phyloP scores from a whole-genome alignment of 140 eudicot species.

The Cichorium intybus region DNA sequence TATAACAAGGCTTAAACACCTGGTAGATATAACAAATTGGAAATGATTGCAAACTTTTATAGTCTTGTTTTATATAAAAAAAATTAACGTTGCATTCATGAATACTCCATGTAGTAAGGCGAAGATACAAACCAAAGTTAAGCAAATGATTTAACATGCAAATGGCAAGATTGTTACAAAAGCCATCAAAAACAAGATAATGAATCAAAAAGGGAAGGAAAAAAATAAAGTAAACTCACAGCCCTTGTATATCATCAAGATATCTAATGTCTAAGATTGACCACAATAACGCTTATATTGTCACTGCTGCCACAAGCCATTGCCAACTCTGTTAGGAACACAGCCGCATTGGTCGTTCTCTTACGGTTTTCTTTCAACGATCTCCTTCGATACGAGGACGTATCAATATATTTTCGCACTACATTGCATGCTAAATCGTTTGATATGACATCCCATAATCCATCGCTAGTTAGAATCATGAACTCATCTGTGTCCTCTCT shows the following conservation, averaged over 20 bases:
- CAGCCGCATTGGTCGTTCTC: constrained; percentile 51
- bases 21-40: too few species aligned
- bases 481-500: constrained; percentile 58
- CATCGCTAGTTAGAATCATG: constrained; percentile 71
- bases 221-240: background rate
- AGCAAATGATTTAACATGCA: background rate
- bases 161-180: constrained; percentile 20
- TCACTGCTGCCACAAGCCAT: constrained; percentile 80
- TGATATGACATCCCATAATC: constrained; percentile 79
- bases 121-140: background rate
- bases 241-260: constrained; percentile 4
- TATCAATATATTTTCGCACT: constrained; percentile 50
- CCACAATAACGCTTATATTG: constrained; percentile 65
- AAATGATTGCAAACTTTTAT: too few species aligned
- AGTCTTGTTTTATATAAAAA: too few species aligned
- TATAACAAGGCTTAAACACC: too few species aligned
- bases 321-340: constrained; percentile 50
- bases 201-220: background rate
- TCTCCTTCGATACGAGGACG: constrained; percentile 27
- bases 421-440: constrained; percentile 72
- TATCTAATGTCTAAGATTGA: constrained; percentile 27
- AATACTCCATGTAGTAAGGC: too few species aligned
- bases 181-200: constrained; percentile 18
- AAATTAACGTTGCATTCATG: too few species aligned
- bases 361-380: constrained; percentile 1